Percentiles rank a stretch among this genome's conserved stretches.
phyloP scores from a whole-genome alignment of 495 filamentous ascomycete species.

The Penicillium bialowiezense region DNA sequence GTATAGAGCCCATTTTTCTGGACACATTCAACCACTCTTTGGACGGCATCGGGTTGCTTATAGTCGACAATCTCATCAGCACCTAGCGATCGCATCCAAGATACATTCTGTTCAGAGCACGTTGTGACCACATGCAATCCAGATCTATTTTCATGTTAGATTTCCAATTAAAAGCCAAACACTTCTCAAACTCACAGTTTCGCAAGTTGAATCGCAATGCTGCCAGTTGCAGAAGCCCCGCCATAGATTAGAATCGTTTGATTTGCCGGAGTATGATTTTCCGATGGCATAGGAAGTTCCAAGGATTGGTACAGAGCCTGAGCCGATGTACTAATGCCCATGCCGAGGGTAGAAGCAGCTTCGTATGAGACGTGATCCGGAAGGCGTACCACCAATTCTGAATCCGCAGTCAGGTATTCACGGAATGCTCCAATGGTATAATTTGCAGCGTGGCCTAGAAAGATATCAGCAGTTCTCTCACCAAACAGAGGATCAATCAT shows the following conservation, averaged over 20 bases:
- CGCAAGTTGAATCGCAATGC: conserved; percentile 3
- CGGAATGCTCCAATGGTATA: not conserved
- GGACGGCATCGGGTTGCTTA: not conserved
- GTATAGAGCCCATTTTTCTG: not conserved
- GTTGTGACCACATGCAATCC: not conserved
- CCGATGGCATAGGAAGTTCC: not conserved
- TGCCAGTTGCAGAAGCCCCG: not conserved
- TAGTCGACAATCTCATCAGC: not conserved
- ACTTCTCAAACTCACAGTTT: not conserved
- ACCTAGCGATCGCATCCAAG: not conserved
- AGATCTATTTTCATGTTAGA: not conserved
- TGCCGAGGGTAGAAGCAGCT: not conserved
- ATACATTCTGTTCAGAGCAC: not conserved
- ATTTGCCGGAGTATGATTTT: not conserved
- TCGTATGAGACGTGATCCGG: not conserved
- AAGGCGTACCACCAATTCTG: not conserved
- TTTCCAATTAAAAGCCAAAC: not conserved
- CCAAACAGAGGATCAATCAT: not conserved
- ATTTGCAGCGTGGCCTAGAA: not conserved
- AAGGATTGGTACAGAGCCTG: not conserved
- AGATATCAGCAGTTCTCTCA: not conserved
- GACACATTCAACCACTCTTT: not conserved
- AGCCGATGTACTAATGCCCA: conserved; percentile 4
- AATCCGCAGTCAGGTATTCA: not conserved
- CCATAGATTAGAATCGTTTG: not conserved